Conservation (phyloP, 176 grass and related monocot species). For the Aegilops umbellulata region DNA sequence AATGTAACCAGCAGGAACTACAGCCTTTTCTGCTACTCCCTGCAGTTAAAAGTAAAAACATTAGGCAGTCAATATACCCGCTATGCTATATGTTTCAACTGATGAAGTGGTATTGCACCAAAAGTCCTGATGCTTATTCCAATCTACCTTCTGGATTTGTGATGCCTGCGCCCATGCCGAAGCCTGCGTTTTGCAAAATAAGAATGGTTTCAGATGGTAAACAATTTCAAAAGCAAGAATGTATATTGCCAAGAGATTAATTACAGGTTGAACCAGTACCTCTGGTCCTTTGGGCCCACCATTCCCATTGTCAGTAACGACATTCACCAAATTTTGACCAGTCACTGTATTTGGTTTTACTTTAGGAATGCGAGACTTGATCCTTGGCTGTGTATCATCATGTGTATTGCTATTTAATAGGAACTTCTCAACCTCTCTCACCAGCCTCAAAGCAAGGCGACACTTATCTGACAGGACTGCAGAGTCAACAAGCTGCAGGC, state of each 20-base stretch:
- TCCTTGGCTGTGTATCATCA: slow-evolving; percentile 95
- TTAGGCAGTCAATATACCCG: slow-evolving; percentile 28
- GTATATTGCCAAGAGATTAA: not conserved
- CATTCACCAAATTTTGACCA: slow-evolving; percentile 52
- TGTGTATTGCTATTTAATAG: slow-evolving; percentile 81
- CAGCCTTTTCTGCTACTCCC: slow-evolving; percentile 51
- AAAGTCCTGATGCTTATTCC: slow-evolving; percentile 28
- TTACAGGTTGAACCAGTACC: slow-evolving; percentile 39
- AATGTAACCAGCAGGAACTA: slow-evolving; percentile 52
- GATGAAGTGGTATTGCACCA: slow-evolving; percentile 21
- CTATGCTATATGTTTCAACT: not conserved
- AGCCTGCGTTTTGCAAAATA: slow-evolving; percentile 45
- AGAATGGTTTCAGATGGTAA: slow-evolving; percentile 25
- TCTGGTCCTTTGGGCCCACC: slow-evolving; percentile 41
- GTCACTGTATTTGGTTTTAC: slow-evolving; percentile 43
- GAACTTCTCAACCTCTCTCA: slow-evolving; percentile 84
- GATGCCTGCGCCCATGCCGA: slow-evolving; percentile 37
- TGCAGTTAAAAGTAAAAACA: slow-evolving; percentile 38
- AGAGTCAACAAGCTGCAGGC: slow-evolving; percentile 88
- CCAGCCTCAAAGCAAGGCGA: slow-evolving; percentile 85
- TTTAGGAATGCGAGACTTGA: slow-evolving; percentile 74
- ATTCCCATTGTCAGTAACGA: slow-evolving; percentile 50
- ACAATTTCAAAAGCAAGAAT: slow-evolving; percentile 22
- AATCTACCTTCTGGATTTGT: slow-evolving; percentile 56
- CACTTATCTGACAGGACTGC: slow-evolving; percentile 92